These are phyloP conservation scores for Podospora pseudopauciseta DNA, from an alignment of 495 filamentous ascomycete species.

Conservation along the genomic window DNA sequence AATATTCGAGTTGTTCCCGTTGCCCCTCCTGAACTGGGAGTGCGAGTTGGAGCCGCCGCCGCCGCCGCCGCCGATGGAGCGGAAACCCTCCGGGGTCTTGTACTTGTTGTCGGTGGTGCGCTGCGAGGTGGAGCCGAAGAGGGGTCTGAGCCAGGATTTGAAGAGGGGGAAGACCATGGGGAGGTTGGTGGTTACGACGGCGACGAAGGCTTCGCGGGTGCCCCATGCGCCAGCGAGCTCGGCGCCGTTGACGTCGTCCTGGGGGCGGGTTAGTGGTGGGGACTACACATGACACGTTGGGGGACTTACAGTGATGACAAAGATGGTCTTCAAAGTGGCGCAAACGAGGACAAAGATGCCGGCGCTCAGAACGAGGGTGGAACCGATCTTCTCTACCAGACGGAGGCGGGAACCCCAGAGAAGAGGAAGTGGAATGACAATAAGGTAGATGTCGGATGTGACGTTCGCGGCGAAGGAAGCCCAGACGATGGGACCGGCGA, in stretches of 20 bases:
- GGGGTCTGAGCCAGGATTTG: constrained; percentile 40
- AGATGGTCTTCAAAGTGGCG: constrained; percentile 46
- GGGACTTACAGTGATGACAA: constrained; percentile 34
- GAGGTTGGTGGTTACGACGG: constrained; percentile 50
- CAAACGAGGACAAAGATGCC: constrained; percentile 51
- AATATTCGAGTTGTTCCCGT: constrained; percentile 5
- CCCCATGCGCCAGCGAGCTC: constrained; percentile 48
- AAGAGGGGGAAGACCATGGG: constrained; percentile 53
- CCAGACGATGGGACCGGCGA: constrained; percentile 42
- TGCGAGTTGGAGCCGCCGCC: constrained; percentile 1
- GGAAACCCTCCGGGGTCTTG: constrained; percentile 11
- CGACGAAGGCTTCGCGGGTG: constrained; percentile 51
- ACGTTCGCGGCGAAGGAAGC: constrained; percentile 45
- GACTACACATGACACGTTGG: constrained; percentile 16
- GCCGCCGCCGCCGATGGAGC: constrained; percentile 18
- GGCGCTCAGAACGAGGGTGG: constrained; percentile 46
- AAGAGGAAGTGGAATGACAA: constrained; percentile 50
- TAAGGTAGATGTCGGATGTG: constrained; percentile 46
- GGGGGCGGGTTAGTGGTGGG: neutral
- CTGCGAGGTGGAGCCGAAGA: constrained; percentile 28
- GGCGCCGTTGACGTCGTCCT: constrained; percentile 47
- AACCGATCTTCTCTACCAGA: constrained; percentile 43
- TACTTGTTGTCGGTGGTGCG: constrained; percentile 12
- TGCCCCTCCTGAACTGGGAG: neutral
- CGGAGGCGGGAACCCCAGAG: constrained; percentile 47